Conservation (phyloP, 495 filamentous ascomycete species). For the Daldinia vernicosa region DNA sequence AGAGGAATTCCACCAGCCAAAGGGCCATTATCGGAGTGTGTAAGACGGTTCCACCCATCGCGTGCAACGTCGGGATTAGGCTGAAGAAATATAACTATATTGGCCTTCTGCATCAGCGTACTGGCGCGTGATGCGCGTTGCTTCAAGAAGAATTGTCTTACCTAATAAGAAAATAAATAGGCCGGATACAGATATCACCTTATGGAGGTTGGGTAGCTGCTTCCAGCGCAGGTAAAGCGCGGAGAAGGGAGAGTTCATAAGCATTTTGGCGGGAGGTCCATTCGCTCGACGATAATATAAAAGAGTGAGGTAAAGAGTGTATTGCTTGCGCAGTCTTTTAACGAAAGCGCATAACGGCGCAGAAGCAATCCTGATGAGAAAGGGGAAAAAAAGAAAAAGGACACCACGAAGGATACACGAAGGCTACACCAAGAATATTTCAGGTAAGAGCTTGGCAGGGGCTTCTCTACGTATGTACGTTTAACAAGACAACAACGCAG, state of each 20-base stretch:
- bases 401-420: not conserved
- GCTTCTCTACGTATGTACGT: slow-evolving; percentile 3
- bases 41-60: slow-evolving; percentile 35
- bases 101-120: not conserved
- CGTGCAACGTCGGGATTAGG: slow-evolving; percentile 31
- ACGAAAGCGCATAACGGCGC: not conserved
- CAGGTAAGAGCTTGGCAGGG: slow-evolving; percentile 8
- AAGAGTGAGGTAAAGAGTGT: not conserved
- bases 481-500: not conserved
- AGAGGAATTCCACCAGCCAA: slow-evolving; percentile 50
- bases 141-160: slow-evolving; percentile 12
- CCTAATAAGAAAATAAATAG: slow-evolving; percentile 27
- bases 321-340: not conserved
- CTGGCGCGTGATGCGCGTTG: not conserved
- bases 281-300: slow-evolving; percentile 21
- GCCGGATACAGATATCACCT: slow-evolving; percentile 19
- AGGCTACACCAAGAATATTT: not conserved
- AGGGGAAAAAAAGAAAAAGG: not conserved
- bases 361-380: not conserved
- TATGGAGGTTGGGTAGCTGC: slow-evolving; percentile 36
- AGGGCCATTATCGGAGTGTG: slow-evolving; percentile 25
- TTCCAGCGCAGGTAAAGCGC: slow-evolving; percentile 39
- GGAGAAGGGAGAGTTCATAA: slow-evolving; percentile 29
- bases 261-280: slow-evolving; percentile 32
- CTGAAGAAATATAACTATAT: slow-evolving; percentile 31